A percentile compares a stretch with the other conserved stretches of the same genome.
Conservation (phyloP, 345 rosid species). For the Dimocarpus longan region DNA sequence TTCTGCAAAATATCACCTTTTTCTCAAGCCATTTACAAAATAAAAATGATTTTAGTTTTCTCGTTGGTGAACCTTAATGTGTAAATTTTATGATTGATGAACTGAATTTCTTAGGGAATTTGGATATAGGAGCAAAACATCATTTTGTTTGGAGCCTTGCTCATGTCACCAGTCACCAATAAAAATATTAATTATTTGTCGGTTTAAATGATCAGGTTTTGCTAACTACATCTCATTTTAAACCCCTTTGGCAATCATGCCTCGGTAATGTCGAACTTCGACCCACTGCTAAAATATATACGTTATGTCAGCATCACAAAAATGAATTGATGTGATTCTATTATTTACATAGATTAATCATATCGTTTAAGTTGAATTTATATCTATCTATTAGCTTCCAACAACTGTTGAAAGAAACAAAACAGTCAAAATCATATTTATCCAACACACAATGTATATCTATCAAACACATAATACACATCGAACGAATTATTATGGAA, state of each 20-base stretch:
- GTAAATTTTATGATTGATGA: background rate
- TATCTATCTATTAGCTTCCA: background rate
- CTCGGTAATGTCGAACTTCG: conserved; percentile 24
- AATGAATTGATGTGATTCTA: background rate
- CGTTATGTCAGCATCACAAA: conserved; percentile 12
- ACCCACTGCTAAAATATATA: background rate
- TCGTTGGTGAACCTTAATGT: background rate
- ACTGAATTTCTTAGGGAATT: conserved; percentile 21
- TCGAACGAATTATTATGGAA: too few relatives aligned
- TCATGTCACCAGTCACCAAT: background rate
- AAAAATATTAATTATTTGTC: background rate
- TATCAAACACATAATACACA: too few relatives aligned
- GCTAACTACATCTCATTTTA: background rate
- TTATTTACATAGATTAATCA: background rate
- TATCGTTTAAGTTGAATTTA: background rate
- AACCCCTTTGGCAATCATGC: conserved; percentile 2
- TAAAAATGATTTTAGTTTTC: too few relatives aligned
- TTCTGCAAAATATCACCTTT: too few relatives aligned
- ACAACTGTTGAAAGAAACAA: background rate
- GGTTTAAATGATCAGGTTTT: background rate
- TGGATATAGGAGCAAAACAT: background rate
- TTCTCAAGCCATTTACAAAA: too few relatives aligned
- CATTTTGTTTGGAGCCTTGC: background rate
- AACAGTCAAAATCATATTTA: too few relatives aligned
- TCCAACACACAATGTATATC: too few relatives aligned